These are phyloP conservation scores for Magnaporthiopsis poae DNA, from an alignment of 2,329 filamentous ascomycete genomes.

Conservation along the genomic window DNA sequence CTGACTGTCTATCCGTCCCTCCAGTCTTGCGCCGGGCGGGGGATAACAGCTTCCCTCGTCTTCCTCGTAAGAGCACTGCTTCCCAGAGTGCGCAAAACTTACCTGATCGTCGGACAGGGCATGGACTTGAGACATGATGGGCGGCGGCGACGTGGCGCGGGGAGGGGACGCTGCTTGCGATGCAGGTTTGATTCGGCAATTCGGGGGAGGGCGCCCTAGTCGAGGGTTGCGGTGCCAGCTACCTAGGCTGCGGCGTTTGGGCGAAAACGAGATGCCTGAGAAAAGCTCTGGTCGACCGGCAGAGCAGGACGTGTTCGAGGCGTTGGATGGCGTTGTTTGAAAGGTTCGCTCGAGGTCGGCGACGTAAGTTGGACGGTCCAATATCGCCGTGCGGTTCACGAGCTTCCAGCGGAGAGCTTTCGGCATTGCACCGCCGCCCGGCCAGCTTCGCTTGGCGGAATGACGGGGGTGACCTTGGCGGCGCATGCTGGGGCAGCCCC, in stretches of 20 bases:
- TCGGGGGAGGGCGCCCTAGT: neutral
- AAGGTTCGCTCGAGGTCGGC: neutral
- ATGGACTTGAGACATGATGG: conserved; percentile 82
- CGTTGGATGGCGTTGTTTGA: neutral
- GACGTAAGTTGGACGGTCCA: neutral
- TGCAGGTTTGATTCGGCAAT: neutral
- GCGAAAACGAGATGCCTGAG: no score
- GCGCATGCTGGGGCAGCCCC: neutral
- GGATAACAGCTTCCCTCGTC: neutral
- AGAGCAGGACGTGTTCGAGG: neutral
- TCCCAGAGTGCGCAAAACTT: conserved; percentile 18
- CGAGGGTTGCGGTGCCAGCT: neutral
- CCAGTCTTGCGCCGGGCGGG: neutral
- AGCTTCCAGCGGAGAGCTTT: neutral
- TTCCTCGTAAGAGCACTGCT: conserved; percentile 2
- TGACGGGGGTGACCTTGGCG: neutral
- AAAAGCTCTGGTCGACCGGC: neutral
- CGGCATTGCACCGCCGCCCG: neutral
- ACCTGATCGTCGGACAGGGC: conserved; percentile 97
- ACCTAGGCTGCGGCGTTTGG: no score
- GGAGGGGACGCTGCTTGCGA: neutral
- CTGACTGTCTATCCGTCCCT: neutral
- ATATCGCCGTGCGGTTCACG: neutral
- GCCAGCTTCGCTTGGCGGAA: neutral
- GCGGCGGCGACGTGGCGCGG: neutral